These are phyloP conservation scores for Xerophyta viscosa DNA, from an alignment of 106 monocot genomes.

Conservation along the genomic window DNA sequence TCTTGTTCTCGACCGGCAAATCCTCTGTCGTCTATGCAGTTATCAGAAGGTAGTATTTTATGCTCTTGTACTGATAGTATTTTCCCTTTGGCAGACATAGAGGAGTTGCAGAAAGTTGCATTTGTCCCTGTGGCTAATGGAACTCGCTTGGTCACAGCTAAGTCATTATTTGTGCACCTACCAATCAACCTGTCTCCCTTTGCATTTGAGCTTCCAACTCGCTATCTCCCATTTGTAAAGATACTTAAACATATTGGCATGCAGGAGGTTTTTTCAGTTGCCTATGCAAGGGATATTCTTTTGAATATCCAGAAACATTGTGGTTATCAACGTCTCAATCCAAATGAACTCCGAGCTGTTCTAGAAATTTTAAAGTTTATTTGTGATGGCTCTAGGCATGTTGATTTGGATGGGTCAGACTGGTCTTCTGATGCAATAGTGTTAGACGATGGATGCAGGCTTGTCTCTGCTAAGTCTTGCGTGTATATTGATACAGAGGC, in stretches of 20 bases:
- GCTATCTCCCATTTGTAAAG: conserved; percentile 78
- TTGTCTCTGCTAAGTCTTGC: conserved; percentile 83
- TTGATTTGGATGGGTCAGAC: conserved; percentile 22
- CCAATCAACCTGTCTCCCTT: conserved; percentile 88
- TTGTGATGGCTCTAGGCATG: conserved; percentile 37
- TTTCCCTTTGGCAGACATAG: conserved; percentile 45
- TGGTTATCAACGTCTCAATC: conserved; percentile 92
- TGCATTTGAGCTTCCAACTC: conserved; percentile 85
- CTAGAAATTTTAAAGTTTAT: conserved; percentile 83
- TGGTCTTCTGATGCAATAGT: conserved; percentile 53
- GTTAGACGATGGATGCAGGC: conserved; percentile 94
- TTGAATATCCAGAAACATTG: conserved; percentile 66
- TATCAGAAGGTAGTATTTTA: too few species aligned
- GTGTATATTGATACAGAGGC: conserved; percentile 82
- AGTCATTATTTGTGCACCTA: conserved; percentile 76
- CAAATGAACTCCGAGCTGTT: conserved; percentile 97
- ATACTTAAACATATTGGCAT: conserved; percentile 83
- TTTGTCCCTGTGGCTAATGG: conserved; percentile 98
- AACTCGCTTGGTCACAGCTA: conserved; percentile 74
- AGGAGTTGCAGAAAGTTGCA: conserved; percentile 63
- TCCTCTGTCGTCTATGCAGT: too few species aligned
- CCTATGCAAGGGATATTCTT: conserved; percentile 69
- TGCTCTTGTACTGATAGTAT: not conserved
- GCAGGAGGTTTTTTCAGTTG: conserved; percentile 67
- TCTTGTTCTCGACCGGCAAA: too few species aligned